Percentiles rank a stretch among this genome's conserved stretches.
Conservation (phyloP, 495 filamentous ascomycete species). For the Neurospora terricola region DNA sequence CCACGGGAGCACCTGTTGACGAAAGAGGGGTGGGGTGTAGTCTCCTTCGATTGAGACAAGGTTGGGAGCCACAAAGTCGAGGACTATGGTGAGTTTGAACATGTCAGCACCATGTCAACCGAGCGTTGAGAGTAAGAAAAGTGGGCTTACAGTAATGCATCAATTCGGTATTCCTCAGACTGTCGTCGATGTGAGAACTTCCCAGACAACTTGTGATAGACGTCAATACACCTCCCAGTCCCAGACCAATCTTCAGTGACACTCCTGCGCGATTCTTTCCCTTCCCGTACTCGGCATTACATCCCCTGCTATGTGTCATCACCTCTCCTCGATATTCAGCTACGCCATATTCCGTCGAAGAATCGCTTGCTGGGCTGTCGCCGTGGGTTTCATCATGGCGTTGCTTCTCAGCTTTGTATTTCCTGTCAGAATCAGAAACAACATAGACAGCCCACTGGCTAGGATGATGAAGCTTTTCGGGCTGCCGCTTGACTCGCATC, state of each 20-base stretch:
- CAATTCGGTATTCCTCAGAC: conserved; percentile 11
- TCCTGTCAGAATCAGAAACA: not conserved
- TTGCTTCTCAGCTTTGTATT: not conserved
- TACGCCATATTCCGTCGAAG: not conserved
- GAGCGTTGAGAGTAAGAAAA: not conserved
- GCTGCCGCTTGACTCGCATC: not conserved
- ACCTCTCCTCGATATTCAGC: not conserved
- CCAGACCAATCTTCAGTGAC: not conserved
- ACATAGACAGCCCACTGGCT: not conserved
- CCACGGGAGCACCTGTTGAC: conserved; percentile 14
- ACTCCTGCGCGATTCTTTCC: not conserved
- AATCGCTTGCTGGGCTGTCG: not conserved
- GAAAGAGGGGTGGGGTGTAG: conserved; percentile 6
- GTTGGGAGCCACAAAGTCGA: conserved; percentile 15
- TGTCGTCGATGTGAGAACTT: conserved; percentile 6
- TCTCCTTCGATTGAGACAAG: conserved; percentile 16
- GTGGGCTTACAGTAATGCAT: conserved; percentile 16
- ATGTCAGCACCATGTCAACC: not conserved
- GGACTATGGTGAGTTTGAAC: conserved; percentile 5
- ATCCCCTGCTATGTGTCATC: not conserved
- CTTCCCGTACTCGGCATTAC: not conserved
- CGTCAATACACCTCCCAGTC: conserved; percentile 11
- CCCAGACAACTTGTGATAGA: conserved; percentile 11
- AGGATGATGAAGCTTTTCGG: not conserved
- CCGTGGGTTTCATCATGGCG: not conserved